A percentile compares a stretch with the other conserved stretches of the same genome.
phyloP scores from a whole-genome alignment of 2,329 filamentous ascomycete genomes.

The Fusarium nygamai region DNA sequence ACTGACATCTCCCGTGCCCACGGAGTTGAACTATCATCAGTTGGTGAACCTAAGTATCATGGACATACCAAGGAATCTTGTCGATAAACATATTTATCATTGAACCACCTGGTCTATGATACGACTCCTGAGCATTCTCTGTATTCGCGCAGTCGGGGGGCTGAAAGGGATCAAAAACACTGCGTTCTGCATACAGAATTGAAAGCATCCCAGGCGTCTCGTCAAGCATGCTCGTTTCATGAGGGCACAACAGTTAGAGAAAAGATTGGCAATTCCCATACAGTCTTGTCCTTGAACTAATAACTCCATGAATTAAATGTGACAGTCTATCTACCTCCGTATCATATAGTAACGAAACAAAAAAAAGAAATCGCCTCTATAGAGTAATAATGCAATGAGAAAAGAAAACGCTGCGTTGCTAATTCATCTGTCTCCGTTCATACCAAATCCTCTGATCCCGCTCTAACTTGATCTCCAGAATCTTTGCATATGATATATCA shows the following conservation, averaged over 20 bases:
- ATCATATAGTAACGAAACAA: too few species aligned
- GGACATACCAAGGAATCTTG: fast-evolving
- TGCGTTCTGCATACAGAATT: too few species aligned
- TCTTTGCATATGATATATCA: slow-evolving; percentile 1
- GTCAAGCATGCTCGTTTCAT: background rate
- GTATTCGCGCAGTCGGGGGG: background rate
- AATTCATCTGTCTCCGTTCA: background rate
- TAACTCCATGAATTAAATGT: background rate
- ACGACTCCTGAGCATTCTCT: background rate
- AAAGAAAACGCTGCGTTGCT: background rate
- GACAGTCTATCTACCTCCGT: background rate
- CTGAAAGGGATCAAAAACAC: too few species aligned
- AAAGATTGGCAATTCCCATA: fast-evolving
- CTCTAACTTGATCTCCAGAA: background rate
- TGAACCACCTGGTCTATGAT: fast-evolving
- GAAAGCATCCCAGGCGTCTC: fast-evolving
- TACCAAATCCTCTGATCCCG: background rate
- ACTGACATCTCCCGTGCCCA: too few species aligned
- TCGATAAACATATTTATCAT: fast-evolving
- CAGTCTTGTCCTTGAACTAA: too few species aligned
- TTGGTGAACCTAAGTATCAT: background rate
- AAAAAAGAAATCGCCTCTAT: background rate
- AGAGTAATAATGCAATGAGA: background rate
- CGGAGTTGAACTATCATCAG: too few species aligned
- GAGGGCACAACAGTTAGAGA: background rate